Conservation (phyloP, 306 rosid species). For the Cucurbita moschata region DNA sequence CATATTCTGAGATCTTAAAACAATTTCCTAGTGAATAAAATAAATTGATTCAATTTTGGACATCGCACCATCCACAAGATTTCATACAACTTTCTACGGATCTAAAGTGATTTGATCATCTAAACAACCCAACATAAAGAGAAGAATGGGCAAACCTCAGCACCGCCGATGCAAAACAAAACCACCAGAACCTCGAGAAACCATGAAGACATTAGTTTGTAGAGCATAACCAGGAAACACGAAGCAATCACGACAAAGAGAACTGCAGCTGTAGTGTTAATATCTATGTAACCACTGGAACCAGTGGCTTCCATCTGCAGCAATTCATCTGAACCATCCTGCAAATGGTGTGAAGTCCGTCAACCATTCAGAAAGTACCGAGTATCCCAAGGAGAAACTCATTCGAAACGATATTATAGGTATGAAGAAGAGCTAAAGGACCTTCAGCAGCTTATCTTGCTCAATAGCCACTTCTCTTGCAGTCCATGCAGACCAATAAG, state of each 20-base stretch:
- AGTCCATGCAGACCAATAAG: constrained; percentile 97
- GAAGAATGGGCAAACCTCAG: constrained; percentile 49
- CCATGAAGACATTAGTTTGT: constrained; percentile 83
- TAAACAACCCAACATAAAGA: constrained; percentile 4
- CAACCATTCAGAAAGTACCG: constrained; percentile 1
- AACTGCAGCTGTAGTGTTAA: constrained; percentile 67
- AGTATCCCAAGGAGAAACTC: constrained; percentile 7
- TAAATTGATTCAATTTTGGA: neutral
- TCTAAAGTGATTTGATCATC: constrained; percentile 4
- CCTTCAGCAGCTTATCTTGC: constrained; percentile 82
- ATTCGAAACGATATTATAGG: neutral
- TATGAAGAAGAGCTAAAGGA: constrained; percentile 12
- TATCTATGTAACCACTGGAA: constrained; percentile 60
- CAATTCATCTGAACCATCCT: constrained; percentile 82
- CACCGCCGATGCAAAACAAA: constrained; percentile 85
- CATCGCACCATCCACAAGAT: neutral
- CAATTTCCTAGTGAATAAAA: neutral
- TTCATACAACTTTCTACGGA: neutral
- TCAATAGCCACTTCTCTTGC: constrained; percentile 83
- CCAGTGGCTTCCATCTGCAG: constrained; percentile 36
- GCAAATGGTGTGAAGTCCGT: constrained; percentile 10
- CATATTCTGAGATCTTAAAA: neutral
- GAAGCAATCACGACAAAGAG: constrained; percentile 87
- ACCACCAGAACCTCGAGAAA: constrained; percentile 87
- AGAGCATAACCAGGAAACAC: constrained; percentile 82